Evolutionary conservation across 2,329 filamentous ascomycete genomes (phyloP), one percentile per base, ranked within the genome.

Genomic region (Chaetothyriales sp.): DNA sequence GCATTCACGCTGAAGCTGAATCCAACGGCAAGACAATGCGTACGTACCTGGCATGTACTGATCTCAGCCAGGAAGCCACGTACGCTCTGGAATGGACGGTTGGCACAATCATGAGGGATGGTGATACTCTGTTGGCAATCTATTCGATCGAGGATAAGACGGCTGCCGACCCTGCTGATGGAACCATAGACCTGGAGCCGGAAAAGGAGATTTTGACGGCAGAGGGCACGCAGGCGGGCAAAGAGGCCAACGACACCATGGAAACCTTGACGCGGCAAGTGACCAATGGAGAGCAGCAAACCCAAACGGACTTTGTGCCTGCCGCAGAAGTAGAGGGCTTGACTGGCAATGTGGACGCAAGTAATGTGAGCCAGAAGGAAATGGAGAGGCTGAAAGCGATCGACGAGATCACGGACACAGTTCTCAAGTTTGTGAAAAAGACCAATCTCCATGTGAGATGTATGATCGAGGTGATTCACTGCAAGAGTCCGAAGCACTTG

Each of bases 41-140:
- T 49, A 93, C 92, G 61, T 98, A 96, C 64, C 72, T 98, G 15
- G 88, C 95, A n/a, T 90, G 92, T 2, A 95, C 87, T 0, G 92
- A 98, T 66, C 71, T 96, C 2, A 95, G 89, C 59, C 86, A 92
- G 39, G 92, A 98, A 69, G 89, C 90, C 3, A 86, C 86, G 5
- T 93, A 96, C 65, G 92, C 92, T 1, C 74, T 98, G 28, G 92
- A 98, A 66, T 98, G 92, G 92, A 92, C 90, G 0, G 89, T 98
- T 51, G 92, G 92, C 6, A 96, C 90, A 0, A 88, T 96, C 5
- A 73, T 98, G 26, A 79, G 92, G 47, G 89, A 96, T 60, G 92
- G 92, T 6, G 92, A 98, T 64, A 96, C 90, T 0, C 74, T 98
- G 36, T 81, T 95, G 55, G 88, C 87, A 2, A 86, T 96, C 45